Base-by-base conservation (phyloP, 305 asterid species). In the Caryopteris hybrid region DNA sequence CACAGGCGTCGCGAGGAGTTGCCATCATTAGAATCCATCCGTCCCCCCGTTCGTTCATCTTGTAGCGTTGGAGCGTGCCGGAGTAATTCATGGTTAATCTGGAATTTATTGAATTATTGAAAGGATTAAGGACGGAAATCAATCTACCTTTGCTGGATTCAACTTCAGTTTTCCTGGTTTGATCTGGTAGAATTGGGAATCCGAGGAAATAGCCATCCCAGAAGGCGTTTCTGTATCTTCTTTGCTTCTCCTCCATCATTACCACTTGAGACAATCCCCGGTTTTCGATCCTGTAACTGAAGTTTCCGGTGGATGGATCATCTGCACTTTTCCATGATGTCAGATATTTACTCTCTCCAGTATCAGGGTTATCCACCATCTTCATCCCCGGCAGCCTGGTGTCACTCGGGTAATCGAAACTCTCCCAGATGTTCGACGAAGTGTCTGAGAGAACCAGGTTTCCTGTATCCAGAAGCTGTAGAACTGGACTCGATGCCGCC, bases 351-450 rank as follows among this genome's bases (percentile, higher is more conserved):
- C 58, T 13, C 9, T 20, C 23, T 43, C 42, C 59, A 31, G 11
- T 10, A 20, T 43, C 57, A n/a, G 31, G 34, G 21, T 68, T 65
- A 0, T 34, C 38, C 61, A 21, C 31, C 27, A 69, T 42, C 52
- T 14, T 58, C 67, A 46, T 58, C 8, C 74, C 74, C 1, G 74
- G 42, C 6, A 69, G 17, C 12, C 74, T 33, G 21, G 71, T 63
- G 53, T 63, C 66, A 3, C 52, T 51, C 2, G 76, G 76, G 22
- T 54, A 22, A 55, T 71, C 71, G 9, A 72, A 72, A 31, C 77
- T 64, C 77, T 72, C 72, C 77, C 77, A 72, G 8, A 27, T 72
- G 31, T 70, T 38, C 69, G 45, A 11, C 38, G 69, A 60, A 2
- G 16, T 50, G 2, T 39, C 55, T 3, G 5, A 25, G 0, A 70